Base-by-base conservation (phyloP, 2,329 filamentous ascomycete genomes). In the Colletotrichum eleusines region DNA sequence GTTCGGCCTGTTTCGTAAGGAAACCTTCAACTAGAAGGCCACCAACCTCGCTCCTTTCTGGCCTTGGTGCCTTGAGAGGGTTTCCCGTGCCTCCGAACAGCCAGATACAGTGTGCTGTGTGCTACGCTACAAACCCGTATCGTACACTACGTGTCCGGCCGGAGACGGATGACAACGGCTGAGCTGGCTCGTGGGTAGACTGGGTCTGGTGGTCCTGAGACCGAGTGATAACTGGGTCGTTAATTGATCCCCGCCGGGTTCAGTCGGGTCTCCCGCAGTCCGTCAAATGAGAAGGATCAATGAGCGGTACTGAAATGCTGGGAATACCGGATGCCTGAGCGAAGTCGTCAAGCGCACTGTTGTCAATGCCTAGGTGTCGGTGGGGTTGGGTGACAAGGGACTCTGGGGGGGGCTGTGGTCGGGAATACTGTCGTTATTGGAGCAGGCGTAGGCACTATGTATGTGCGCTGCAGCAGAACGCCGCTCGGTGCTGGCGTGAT, bases 391-490 rank as follows among this genome's bases (percentile, higher is more conserved):
- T 44, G 66, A 71, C 70, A 64, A 61, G 59, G 72, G 66, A 66
- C 31, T 63, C 53, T 64, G 35, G 54, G 23, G 51, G 59, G 46
- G 58, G 23, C 63, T 60, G 44, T 58, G 54, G 66, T 64, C 50
- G 66, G 44, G 63, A 68, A 73, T 66, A 61, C 57, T 66, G 23
- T 73, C 60, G 72, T 58, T 73, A 66, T 73, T 73, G 71, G 72
- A 48, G 55, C 60, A 73, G 58, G 18, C 20, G 71, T 20, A 11
- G 2, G 42, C 9, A 20, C 8, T 44, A 35, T 63, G 59, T 63
- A 23, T 63, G 55, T 63, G 46, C 67, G 55, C 66, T 65, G 71
- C 57, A 64, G 63, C 48, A 67, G 20, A 31, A 63, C 40, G 53
- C 64, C 63, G 58, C 50, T 71, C 20, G 53, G 57, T 68, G 65